phyloP scores from a whole-genome alignment of 2,329 filamentous ascomycete genomes.

The Microcyclospora tardicrescens region DNA sequence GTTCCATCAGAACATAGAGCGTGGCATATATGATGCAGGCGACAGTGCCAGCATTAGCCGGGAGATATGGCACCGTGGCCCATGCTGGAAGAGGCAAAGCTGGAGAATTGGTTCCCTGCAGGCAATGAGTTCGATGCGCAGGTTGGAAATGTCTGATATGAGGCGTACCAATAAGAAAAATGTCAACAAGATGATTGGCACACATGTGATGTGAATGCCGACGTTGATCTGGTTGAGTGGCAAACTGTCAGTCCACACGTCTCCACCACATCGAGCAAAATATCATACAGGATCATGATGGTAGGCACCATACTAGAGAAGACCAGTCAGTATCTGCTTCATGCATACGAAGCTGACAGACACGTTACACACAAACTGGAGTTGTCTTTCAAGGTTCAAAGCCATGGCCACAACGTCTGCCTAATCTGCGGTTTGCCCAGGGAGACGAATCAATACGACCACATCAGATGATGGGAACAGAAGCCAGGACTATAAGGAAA shows the following conservation, averaged over 20 bases:
- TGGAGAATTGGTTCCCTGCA: slow-evolving; percentile 44
- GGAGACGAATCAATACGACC: too few relatives aligned
- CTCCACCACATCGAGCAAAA: not conserved
- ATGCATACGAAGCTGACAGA: too few relatives aligned
- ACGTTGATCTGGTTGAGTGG: slow-evolving; percentile 49
- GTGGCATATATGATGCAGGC: slow-evolving; percentile 52
- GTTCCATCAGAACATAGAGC: slow-evolving; percentile 85
- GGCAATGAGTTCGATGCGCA: not conserved
- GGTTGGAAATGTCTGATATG: not conserved
- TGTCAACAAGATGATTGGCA: slow-evolving; percentile 61
- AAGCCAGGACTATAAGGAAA: too few relatives aligned
- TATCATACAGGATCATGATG: slow-evolving; percentile 55
- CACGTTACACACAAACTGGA: slow-evolving; percentile 57
- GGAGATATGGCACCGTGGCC: slow-evolving; percentile 43
- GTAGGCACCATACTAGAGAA: slow-evolving; percentile 63
- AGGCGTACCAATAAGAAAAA: slow-evolving; percentile 55
- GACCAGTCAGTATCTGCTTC: slow-evolving; percentile 4
- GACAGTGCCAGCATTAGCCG: slow-evolving; percentile 47
- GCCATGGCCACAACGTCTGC: slow-evolving; percentile 26
- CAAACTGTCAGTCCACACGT: slow-evolving; percentile 3
- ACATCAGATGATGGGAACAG: too few relatives aligned
- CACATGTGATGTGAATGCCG: slow-evolving; percentile 66
- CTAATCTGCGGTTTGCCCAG: too few relatives aligned
- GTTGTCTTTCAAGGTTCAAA: slow-evolving; percentile 68
- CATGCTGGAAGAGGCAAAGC: slow-evolving; percentile 41